Base-by-base conservation (phyloP, 257 asterid genomes). In the Henckelia pumila region DNA sequence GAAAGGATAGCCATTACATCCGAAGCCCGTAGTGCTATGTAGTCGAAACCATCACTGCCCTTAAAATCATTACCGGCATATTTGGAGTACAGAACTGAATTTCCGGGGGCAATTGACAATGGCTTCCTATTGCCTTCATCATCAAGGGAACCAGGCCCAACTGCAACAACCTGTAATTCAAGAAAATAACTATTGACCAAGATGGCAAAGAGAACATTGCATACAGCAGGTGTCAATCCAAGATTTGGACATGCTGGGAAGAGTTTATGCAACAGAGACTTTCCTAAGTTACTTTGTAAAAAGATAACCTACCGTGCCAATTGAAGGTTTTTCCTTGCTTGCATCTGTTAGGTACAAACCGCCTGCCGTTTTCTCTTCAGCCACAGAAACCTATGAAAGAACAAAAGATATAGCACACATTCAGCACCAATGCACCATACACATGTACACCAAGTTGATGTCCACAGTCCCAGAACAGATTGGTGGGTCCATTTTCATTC, bases 311-410 rank as follows among this genome's bases (percentile, higher is more conserved):
- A 93, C 97, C 3, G 91, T 79, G 76, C 99, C 97, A 30, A 90
- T 81, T 30, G 97, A 90, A 47, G 97, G 99, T 82, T 87, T 93
- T 77, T 93, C 97, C 83, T 88, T 90, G 76, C 81, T 75, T 25
- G 96, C 86, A 58, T 88, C 95, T 2, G 95, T 85, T 8, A 93
- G 84, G 80, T 77, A 75, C 83, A 93, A 80, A 30, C 97, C 97
- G 33, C 99, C 99, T 2, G 95, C 89, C 1, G 97, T 93, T 79
- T 75, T 90, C 32, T 78, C 81, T 76, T 93, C 99, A 5, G 89
- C 96, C 80, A 61, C 96, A 8, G 89, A 94, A 61, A 93, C 85
- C 99, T 94, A 80, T 35, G 58, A 73, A 35, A 29, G 30, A 64
- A 65, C n/a, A n/a, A n/a, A n/a, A n/a, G n/a, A n/a, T n/a, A n/a